Percentiles rank a stretch among this genome's conserved stretches.
These are phyloP conservation scores for Anthracocystis panici-leucophaei DNA, from an alignment of 1,284 basidiomycete genomes.

Conservation along the genomic window DNA sequence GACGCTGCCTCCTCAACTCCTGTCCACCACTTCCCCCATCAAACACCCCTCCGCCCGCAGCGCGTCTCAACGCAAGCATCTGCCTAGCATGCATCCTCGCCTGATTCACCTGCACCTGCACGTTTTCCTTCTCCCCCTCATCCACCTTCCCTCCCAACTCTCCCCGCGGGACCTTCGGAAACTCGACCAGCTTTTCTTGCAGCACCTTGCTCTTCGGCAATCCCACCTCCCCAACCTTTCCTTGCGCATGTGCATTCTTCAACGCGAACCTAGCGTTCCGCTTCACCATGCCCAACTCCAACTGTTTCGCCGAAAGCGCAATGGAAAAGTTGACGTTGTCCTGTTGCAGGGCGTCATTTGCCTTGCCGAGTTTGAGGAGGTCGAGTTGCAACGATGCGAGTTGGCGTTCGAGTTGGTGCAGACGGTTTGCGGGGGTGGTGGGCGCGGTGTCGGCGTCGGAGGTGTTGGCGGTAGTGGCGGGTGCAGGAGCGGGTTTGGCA, in stretches of 20 bases:
- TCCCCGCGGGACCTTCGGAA: slow-evolving; percentile 11
- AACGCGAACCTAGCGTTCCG: slow-evolving; percentile 46
- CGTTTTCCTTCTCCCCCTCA: slow-evolving; percentile 15
- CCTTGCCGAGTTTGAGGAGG: slow-evolving; percentile 47
- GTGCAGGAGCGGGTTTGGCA: background rate
- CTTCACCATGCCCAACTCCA: slow-evolving; percentile 60
- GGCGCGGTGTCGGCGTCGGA: too few relatives aligned
- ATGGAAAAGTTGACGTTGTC: slow-evolving; percentile 56
- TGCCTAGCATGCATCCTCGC: slow-evolving; percentile 20
- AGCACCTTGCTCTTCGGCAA: slow-evolving; percentile 12
- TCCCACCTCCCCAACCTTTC: background rate
- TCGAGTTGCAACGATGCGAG: slow-evolving; percentile 31
- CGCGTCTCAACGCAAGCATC: slow-evolving; percentile 17
- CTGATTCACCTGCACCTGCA: slow-evolving; percentile 9
- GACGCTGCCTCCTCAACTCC: slow-evolving; percentile 6
- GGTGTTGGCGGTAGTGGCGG: background rate
- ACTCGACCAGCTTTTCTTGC: background rate
- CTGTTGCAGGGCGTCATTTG: slow-evolving; percentile 54
- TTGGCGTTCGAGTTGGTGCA: slow-evolving; percentile 3
- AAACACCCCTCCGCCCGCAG: background rate
- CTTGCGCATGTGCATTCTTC: slow-evolving; percentile 15
- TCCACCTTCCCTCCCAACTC: background rate
- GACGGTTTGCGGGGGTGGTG: background rate
- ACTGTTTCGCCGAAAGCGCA: slow-evolving; percentile 55
- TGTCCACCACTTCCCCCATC: background rate